Conservation (phyloP, 2,329 filamentous ascomycete genomes). For the Aurifilum marmelostoma region DNA sequence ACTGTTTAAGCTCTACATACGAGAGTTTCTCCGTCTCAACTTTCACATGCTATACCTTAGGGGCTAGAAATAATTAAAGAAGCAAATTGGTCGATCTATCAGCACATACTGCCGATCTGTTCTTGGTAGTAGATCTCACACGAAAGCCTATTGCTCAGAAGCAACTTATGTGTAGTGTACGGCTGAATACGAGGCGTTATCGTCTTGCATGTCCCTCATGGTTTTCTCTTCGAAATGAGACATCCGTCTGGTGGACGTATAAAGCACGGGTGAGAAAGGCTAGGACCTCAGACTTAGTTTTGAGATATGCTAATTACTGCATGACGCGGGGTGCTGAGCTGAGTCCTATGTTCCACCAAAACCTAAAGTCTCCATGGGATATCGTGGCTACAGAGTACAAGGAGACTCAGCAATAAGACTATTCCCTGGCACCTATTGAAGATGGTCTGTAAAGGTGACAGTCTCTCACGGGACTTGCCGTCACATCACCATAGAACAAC, state of each 20-base stretch:
- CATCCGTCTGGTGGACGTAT: background rate
- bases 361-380: background rate
- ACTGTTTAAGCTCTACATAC: no score
- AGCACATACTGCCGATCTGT: background rate
- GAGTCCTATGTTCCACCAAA: background rate
- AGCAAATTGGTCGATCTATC: background rate
- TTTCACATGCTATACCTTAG: background rate
- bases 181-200: background rate
- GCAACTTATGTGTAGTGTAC: background rate
- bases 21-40: background rate
- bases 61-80: background rate
- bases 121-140: background rate
- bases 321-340: background rate
- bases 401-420: background rate
- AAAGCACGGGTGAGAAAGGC: background rate
- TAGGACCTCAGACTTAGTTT: background rate
- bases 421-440: no score
- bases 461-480: background rate
- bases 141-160: background rate
- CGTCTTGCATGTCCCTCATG: background rate
- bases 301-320: background rate
- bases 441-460: background rate
- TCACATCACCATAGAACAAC: background rate
- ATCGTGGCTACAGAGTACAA: no score
- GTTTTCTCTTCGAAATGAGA: background rate